Percentiles rank a stretch among this genome's conserved stretches.
phyloP scores from a whole-genome alignment of 1,284 basidiomycete genomes.

The Somion occarium region DNA sequence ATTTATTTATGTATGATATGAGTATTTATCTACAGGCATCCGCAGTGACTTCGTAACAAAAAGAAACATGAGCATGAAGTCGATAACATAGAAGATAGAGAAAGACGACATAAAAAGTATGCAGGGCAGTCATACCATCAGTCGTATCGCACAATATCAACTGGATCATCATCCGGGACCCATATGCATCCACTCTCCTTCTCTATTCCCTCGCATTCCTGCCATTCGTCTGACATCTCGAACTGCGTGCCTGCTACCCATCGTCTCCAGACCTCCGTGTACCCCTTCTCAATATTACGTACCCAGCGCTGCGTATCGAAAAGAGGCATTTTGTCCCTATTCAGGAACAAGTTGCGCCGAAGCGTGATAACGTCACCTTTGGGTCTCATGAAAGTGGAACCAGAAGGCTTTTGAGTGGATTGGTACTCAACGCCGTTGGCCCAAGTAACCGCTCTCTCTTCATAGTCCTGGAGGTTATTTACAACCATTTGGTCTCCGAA shows the following conservation, averaged over 20 bases:
- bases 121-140: slow-evolving; percentile 5
- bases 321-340: slow-evolving; percentile 42
- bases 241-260: slow-evolving; percentile 50
- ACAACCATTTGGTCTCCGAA: slow-evolving; percentile 53
- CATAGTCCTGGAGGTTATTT: slow-evolving; percentile 43
- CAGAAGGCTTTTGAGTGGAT: slow-evolving; percentile 15
- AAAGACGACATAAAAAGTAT: background rate
- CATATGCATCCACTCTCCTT: slow-evolving; percentile 36
- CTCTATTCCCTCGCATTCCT: slow-evolving; percentile 27
- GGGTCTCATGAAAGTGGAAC: slow-evolving; percentile 15
- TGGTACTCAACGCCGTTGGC: slow-evolving; percentile 36
- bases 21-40: too few relatives aligned
- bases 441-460: slow-evolving; percentile 46
- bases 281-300: slow-evolving; percentile 47
- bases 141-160: slow-evolving; percentile 16
- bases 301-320: slow-evolving; percentile 58
- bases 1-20: slow-evolving; percentile 5
- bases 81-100: too few relatives aligned
- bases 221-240: slow-evolving; percentile 34
- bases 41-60: too few relatives aligned
- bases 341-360: slow-evolving; percentile 44
- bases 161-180: slow-evolving; percentile 34
- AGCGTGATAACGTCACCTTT: slow-evolving; percentile 38
- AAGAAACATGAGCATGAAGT: too few relatives aligned
- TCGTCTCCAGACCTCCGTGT: slow-evolving; percentile 46